A percentile compares a stretch with the other conserved stretches of the same genome.
phyloP scores from a whole-genome alignment of 208 protist genomes.

The Acanthamoeba castellanii region DNA sequence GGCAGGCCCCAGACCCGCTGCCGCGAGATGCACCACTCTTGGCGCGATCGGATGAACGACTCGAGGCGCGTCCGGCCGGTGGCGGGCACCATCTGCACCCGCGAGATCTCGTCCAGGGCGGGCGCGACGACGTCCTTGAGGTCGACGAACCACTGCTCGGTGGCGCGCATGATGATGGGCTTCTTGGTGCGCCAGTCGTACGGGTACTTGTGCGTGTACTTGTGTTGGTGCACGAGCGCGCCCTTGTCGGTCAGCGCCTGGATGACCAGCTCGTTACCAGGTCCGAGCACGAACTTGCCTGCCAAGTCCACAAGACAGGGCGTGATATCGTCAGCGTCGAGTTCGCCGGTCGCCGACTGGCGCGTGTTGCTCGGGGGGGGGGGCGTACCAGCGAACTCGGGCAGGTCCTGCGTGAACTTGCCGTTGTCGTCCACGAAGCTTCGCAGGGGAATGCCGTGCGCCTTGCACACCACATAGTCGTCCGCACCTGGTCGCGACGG shows the following conservation, averaged over 20 bases:
- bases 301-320: not conserved
- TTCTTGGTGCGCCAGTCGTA: constrained; percentile 94
- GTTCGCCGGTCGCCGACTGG: no score
- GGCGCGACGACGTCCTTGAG: constrained; percentile 78
- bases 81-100: constrained; percentile 68
- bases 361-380: no score
- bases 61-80: constrained; percentile 81
- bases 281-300: constrained; percentile 79
- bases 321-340: no score
- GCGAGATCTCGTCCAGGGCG: constrained; percentile 82
- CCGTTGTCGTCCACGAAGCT: constrained; percentile 86
- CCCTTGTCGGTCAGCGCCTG: constrained; percentile 33
- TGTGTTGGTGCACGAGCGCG: constrained; percentile 78
- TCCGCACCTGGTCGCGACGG: constrained; percentile 63
- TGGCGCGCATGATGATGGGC: constrained; percentile 82
- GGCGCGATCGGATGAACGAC: constrained; percentile 84
- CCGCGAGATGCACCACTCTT: constrained; percentile 92
- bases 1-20: constrained; percentile 93
- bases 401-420: constrained; percentile 79
- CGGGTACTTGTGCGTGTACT: constrained; percentile 91
- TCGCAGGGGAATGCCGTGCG: not conserved
- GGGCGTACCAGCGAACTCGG: constrained; percentile 70
- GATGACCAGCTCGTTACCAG: constrained; percentile 82
- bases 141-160: constrained; percentile 89
- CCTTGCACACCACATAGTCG: constrained; percentile 71